Percentiles rank a stretch among this genome's conserved stretches.
phyloP scores from a whole-genome alignment of 257 asterid genomes.

The Galeopsis tetrahit region DNA sequence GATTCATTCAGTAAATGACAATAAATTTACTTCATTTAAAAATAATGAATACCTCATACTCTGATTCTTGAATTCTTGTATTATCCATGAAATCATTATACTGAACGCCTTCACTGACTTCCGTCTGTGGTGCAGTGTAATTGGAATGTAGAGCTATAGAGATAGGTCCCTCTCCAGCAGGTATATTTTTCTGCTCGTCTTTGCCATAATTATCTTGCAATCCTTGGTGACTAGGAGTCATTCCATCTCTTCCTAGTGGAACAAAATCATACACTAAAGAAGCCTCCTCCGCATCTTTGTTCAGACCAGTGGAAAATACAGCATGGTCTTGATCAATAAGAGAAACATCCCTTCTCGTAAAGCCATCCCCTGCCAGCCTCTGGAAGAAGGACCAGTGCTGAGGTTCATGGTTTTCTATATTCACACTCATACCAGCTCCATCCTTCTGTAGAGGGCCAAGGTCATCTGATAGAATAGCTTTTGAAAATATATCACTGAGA shows the following conservation, averaged over 20 bases:
- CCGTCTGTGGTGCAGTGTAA: conserved; percentile 45
- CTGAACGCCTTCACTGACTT: conserved; percentile 53
- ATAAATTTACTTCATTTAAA: conserved; percentile 12
- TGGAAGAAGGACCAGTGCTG: conserved; percentile 94
- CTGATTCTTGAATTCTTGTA: conserved; percentile 55
- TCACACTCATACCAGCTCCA: conserved; percentile 80
- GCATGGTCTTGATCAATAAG: conserved; percentile 92
- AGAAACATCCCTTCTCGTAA: conserved; percentile 77
- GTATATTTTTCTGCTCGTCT: conserved; percentile 45
- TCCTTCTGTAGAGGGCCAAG: conserved; percentile 61
- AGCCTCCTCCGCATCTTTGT: conserved; percentile 65
- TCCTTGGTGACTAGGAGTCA: conserved; percentile 44
- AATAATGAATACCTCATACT: conserved; percentile 58
- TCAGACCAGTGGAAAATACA: conserved; percentile 56
- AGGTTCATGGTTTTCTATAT: conserved; percentile 87
- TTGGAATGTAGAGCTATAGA: conserved; percentile 47
- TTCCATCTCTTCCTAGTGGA: conserved; percentile 52
- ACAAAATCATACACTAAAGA: conserved; percentile 60
- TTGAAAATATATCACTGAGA: conserved; percentile 84
- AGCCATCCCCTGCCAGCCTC: conserved; percentile 85
- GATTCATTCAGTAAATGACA: conserved; percentile 11
- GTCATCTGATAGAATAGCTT: conserved; percentile 73
- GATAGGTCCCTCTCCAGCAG: conserved; percentile 47
- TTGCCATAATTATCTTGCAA: conserved; percentile 47
- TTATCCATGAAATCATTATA: conserved; percentile 63